These are phyloP conservation scores for Phytophthora lateralis DNA, from an alignment of 352 stramenopile genomes.

Conservation along the genomic window DNA sequence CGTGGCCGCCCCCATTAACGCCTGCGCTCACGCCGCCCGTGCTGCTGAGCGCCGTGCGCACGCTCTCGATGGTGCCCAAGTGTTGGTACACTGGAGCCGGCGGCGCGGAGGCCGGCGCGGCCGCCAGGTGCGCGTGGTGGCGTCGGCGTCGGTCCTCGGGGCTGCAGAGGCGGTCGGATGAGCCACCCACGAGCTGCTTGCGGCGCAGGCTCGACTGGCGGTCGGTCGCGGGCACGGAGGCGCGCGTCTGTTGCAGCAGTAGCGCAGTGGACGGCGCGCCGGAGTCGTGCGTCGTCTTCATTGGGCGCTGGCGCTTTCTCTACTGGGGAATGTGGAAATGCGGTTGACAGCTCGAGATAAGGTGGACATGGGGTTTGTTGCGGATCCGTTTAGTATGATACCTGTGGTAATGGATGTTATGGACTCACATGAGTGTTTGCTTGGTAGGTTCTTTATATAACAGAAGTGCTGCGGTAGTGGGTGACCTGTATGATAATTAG, in stretches of 20 bases:
- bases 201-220: slow-evolving; percentile 6
- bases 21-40: slow-evolving; percentile 13
- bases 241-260: slow-evolving; percentile 22
- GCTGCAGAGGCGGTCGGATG: slow-evolving; percentile 23
- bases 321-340: slow-evolving; percentile 26
- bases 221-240: slow-evolving; percentile 17
- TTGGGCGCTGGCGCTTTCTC: slow-evolving; percentile 2
- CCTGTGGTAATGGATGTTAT: neutral
- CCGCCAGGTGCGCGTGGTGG: neutral
- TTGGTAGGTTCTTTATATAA: neutral
- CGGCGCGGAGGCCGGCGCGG: slow-evolving; percentile 10
- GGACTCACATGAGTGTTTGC: neutral
- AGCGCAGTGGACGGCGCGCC: slow-evolving; percentile 17
- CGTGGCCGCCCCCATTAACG: slow-evolving; percentile 29
- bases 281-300: slow-evolving; percentile 25
- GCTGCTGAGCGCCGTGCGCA: slow-evolving; percentile 34
- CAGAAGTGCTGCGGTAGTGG: neutral
- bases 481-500: neutral
- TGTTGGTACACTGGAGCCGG: slow-evolving; percentile 27
- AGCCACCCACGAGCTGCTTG: slow-evolving; percentile 19
- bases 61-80: slow-evolving; percentile 41
- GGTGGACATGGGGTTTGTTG: neutral
- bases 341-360: slow-evolving; percentile 14
- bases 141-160: slow-evolving; percentile 13
- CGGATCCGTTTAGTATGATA: neutral